Percentiles rank a stretch among this genome's conserved stretches.
These are phyloP conservation scores for Lotus japonicus DNA, from an alignment of 306 rosid species.

Conservation along the genomic window DNA sequence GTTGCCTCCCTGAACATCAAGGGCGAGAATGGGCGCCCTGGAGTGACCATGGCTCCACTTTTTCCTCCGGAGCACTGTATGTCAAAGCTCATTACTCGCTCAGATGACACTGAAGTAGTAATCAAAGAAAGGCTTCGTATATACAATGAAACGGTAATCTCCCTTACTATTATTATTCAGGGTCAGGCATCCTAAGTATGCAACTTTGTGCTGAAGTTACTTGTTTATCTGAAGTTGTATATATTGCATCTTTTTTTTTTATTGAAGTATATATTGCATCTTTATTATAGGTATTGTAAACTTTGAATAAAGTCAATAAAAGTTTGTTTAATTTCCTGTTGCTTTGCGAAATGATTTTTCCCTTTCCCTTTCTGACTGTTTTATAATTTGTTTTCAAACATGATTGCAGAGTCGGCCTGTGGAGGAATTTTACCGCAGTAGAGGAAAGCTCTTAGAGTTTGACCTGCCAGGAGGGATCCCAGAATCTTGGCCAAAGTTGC, in stretches of 20 bases:
- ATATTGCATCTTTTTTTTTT: background rate
- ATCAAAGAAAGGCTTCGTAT: constrained; percentile 75
- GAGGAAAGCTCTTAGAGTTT: constrained; percentile 77
- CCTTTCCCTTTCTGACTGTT: background rate
- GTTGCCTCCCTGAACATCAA: constrained; percentile 62
- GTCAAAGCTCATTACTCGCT: constrained; percentile 77
- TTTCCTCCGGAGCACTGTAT: constrained; percentile 87
- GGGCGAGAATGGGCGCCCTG: constrained; percentile 65
- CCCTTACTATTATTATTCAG: background rate
- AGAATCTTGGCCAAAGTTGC: constrained; percentile 94
- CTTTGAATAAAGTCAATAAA: background rate
- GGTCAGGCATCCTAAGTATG: background rate
- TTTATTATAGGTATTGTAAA: background rate
- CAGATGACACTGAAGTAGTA: constrained; percentile 77
- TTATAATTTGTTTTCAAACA: background rate
- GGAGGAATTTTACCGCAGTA: constrained; percentile 71
- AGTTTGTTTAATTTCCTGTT: background rate
- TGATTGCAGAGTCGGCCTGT: constrained; percentile 74
- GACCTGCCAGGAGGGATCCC: constrained; percentile 95
- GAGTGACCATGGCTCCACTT: constrained; percentile 84
- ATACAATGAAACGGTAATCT: constrained; percentile 69
- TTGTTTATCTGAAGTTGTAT: background rate
- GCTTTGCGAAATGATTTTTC: background rate
- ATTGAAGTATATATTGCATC: background rate
- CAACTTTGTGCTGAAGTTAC: background rate